Conservation (phyloP, 164 flowering plant species). For the Malania oleifera region DNA sequence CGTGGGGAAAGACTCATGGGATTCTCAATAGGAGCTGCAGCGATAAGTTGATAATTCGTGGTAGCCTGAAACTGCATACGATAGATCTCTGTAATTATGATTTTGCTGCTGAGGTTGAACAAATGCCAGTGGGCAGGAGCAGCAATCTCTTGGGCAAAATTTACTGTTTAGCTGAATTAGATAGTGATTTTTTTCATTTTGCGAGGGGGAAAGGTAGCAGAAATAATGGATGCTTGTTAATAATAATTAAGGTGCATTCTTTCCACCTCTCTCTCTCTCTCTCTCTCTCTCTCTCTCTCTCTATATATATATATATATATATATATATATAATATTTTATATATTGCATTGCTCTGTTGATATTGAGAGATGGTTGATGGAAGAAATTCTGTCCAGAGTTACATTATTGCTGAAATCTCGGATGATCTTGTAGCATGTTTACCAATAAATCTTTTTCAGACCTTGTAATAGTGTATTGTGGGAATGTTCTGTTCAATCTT, state of each 20-base stretch:
- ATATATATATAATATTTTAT: too few species aligned
- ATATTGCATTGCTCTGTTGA: too few species aligned
- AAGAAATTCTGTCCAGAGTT: constrained; percentile 25
- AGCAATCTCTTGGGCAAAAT: background rate
- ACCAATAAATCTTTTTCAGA: too few species aligned
- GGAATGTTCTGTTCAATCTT: too few species aligned
- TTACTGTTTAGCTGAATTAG: background rate
- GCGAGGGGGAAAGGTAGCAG: constrained; percentile 6
- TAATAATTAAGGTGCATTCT: background rate
- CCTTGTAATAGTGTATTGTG: too few species aligned
- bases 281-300: too few species aligned
- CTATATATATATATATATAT: too few species aligned
- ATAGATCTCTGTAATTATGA: constrained; percentile 5
- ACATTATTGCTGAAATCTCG: constrained; percentile 29
- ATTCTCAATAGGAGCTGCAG: background rate
- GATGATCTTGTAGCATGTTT: too few species aligned
- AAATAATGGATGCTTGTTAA: background rate
- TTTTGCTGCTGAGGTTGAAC: background rate
- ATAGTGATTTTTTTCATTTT: background rate
- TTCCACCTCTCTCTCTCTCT: constrained; percentile 1
- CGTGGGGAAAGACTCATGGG: background rate
- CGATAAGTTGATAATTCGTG: too few species aligned
- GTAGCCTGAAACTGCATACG: background rate
- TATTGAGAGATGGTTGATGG: constrained; percentile 12
- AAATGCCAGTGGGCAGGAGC: background rate